Evolutionary conservation across 768 basidiomycete species (phyloP), one percentile per base, ranked within the genome.

Genomic region (Ramaria sp.): DNA sequence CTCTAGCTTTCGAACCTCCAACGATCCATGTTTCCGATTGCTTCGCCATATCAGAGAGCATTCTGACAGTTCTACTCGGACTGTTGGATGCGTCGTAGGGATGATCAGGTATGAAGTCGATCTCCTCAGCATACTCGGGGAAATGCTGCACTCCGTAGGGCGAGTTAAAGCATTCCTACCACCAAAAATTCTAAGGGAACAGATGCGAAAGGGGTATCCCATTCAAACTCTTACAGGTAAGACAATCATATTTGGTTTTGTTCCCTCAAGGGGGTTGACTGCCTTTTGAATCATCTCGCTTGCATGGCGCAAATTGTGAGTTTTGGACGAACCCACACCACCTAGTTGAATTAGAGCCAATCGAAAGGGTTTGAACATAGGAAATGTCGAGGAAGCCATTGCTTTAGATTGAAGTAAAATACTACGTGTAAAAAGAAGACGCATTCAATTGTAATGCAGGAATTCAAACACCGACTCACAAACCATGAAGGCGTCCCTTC

Each of bases 281-380:
- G 90, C 95, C 60, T 78, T 79, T n/a, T 77, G 63, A 50, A 96
- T 79, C 78, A 86, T 83, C 36, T 84, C 79, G 32, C 78, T 73
- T 2, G 95, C 95, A 76, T 91, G 88, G 43, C 71, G 73, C 55
- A 99, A 73, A 66, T 97, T 98, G 15, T 76, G 59, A 0, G 72
- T 59, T 69, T 97, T 98, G 69, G 83, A 77, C 0, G 76, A 60
- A 18, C 82, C 76, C 34, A 88, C 71, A 51, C 71, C 71, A n/a
- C 90, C 90, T 3, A 99, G 78, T 67, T 99, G 96, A 55, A 97
- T 79, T 44, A 97, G 75, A 0, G 94, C 91, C 51, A 99, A 76
- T 18, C 76, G 84, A 69, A 97, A 97, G 1, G 82, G 75, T 61
- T 79, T 83, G 66, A 88, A 74, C 2, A 69, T 55, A 0, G 74